Evolutionary conservation across 2,329 filamentous ascomycete genomes (phyloP), one percentile per base, ranked within the genome.

Genomic region (Ophiostoma tasmaniense): DNA sequence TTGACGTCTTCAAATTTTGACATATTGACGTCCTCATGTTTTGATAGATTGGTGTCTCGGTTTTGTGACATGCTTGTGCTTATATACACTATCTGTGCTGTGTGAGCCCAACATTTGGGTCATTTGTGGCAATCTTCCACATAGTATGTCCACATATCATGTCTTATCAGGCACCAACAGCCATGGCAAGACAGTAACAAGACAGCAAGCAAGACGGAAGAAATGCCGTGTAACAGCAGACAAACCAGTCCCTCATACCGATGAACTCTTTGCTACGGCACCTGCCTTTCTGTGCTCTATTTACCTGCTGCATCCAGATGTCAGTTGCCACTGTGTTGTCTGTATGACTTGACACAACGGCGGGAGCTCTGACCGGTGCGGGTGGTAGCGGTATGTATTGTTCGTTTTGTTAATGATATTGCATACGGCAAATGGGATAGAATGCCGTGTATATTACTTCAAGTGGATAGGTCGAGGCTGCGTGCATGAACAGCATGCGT

Each of bases 401-500:
- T 13, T n/a, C n/a, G n/a, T n/a, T n/a, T n/a, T 45, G 20, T 20
- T 45, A 17, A 7, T 45, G 42, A 20, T 45, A 45, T 45, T 45
- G 42, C 42, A 45, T 45, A 45, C 42, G 20, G 42, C 20, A 45
- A 8, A 45, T 45, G 6, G 33, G 3, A 33, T 33, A 33, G 33
- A 6, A 33, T 33, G 8, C 5, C 5, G 55, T 30, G 25, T 61
- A 61, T 30, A 61, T 30, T 30, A 30, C 13, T 17, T 1, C 3
- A 61, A 14, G 25, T 30, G 25, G 55, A 61, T 30, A 28, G 25
- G 22, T 10, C n/a, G 22, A 55, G 55, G 55, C 55, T 33, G 25
- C 55, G 14, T 61, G 55, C 55, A 61, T 61, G 55, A 61, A 61
- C 55, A 20, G 42, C 55, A 61, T 61, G 55, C 55, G 55, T 61